Evolutionary conservation across 2,329 filamentous ascomycete genomes (phyloP), one percentile per base, ranked within the genome.

Genomic region (Scedosporium aurantiacum): DNA sequence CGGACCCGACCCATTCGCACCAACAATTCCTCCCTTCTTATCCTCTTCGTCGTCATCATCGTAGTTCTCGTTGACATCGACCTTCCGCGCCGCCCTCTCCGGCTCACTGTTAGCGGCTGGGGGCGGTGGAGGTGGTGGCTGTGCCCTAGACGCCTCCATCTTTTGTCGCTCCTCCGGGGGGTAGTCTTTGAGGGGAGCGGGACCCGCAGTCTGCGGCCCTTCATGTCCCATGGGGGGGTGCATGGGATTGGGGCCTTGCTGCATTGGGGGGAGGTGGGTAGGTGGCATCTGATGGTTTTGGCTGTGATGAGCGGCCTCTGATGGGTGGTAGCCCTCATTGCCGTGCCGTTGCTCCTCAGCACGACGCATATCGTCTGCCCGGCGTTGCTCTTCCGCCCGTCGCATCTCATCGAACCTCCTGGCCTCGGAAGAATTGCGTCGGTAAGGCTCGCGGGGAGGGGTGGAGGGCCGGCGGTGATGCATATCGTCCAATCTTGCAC

Each of bases 31-130:
- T 32, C 72, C 71, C 71, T 87, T 87, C 76, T 87, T 87, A 62
- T 94, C 88, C 63, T 97, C 93, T 66, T 96, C 92, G 4, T 85
- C 90, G 62, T 92, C 93, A 69, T 97, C 93, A 71, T 97, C 93
- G 69, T 99, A 97, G 71, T 97, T 89, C 72, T 99, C 94, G 67
- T 99, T 92, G 21, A 97, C 90, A 5, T 97, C 93, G 85, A 99
- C 95, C 74, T 96, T 96, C 23, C 94, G 83, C 21, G 91, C 91
- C 40, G 94, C 91, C 60, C 85, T 78, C 72, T 89, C 85, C 8
- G 91, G 90, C 75, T 97, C 93, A 62, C 86, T 86, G 27, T 60
- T 43, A 21, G 61, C 23, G 18, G 63, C 25, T 6, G 56, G 21
- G 10, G 47, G 45, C 43, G 62, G 58, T 2, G 43, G 40, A 28